Evolutionary conservation across 2,329 filamentous ascomycete genomes (phyloP), one percentile per base, ranked within the genome.

Genomic region (Pseudopithomyces maydicus): DNA sequence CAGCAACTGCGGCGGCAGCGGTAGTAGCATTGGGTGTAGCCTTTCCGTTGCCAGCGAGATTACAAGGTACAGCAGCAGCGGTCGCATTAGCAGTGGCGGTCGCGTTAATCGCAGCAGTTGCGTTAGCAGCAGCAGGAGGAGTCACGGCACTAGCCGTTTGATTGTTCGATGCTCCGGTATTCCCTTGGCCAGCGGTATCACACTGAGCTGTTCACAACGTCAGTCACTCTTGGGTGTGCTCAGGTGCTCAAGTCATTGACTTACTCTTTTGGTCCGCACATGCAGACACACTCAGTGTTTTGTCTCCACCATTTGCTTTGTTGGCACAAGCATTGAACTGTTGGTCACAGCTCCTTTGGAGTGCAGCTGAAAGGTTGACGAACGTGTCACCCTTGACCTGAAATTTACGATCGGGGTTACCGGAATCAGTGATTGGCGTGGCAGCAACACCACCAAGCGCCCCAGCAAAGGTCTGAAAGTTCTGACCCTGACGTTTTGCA

Each of bases 291-390:
- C 61, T 66, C 55, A 67, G 51, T 4, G 57, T 57, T 22, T 26
- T 51, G 49, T 67, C 56, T 6, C 68, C 68, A 3, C 65, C 63
- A 71, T 88, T 88, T 54, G 82, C 83, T 22, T 81, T 81, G 59
- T 86, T 75, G 14, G 82, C 78, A 67, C 87, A 90, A 4, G 72
- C 74, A 65, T 88, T 88, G 77, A 87, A 84, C 76, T 89, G 85
- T 56, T 87, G 82, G 57, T 85, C 81, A 68, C 87, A 90, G 35
- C 85, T 82, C 44, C 87, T 80, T 74, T 88, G 82, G 41, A 82
- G 74, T 23, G 87, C 87, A 7, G 81, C 83, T 2, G 71, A 75
- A 63, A 83, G 71, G 69, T 83, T 83, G 36, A 82, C 81, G 68
- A 90, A 89, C 7, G 69, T 72, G 45, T 66, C 68, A 7, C 65